Conservation (phyloP, 163 green algal genomes). For the Coccomyxa subellipsoidea region DNA sequence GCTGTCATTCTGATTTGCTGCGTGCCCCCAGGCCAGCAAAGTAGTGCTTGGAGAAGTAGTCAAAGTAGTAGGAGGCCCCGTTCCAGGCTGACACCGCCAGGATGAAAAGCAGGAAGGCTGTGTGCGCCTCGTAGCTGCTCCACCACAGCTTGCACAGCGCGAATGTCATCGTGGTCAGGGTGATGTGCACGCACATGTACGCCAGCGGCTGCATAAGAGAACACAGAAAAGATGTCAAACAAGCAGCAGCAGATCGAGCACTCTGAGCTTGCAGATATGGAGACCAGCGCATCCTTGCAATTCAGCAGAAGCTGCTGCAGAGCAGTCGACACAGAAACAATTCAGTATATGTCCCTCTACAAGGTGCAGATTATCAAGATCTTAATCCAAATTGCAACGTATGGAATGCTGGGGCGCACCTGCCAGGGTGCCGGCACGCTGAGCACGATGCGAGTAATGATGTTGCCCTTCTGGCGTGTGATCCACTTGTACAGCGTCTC, state of each 20-base stretch:
- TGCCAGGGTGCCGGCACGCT: constrained; percentile 10
- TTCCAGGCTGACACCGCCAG: constrained; percentile 40
- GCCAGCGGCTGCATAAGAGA: constrained; percentile 36
- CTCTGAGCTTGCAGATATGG: too few species aligned
- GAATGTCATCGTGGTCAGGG: constrained; percentile 31
- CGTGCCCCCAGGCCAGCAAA: not conserved
- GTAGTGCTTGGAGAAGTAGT: constrained; percentile 8
- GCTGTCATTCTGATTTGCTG: constrained; percentile 7
- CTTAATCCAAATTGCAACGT: not conserved
- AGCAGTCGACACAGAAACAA: too few species aligned
- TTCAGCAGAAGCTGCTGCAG: too few species aligned
- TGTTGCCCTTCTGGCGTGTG: constrained; percentile 20
- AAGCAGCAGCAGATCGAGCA: too few species aligned
- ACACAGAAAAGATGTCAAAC: constrained; percentile 25
- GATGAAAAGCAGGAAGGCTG: constrained; percentile 33
- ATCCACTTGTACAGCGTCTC: constrained; percentile 50
- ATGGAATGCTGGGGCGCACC: constrained; percentile 1
- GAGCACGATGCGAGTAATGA: constrained; percentile 15
- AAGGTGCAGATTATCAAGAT: too few species aligned
- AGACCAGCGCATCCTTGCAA: too few species aligned
- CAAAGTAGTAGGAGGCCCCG: constrained; percentile 10
- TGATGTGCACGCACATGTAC: constrained; percentile 51
- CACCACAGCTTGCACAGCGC: constrained; percentile 43
- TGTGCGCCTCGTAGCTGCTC: constrained; percentile 28
- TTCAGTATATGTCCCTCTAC: too few species aligned